Evolutionary conservation across 495 filamentous ascomycete species (phyloP).

Genomic region (Sordaria brevicollis): DNA sequence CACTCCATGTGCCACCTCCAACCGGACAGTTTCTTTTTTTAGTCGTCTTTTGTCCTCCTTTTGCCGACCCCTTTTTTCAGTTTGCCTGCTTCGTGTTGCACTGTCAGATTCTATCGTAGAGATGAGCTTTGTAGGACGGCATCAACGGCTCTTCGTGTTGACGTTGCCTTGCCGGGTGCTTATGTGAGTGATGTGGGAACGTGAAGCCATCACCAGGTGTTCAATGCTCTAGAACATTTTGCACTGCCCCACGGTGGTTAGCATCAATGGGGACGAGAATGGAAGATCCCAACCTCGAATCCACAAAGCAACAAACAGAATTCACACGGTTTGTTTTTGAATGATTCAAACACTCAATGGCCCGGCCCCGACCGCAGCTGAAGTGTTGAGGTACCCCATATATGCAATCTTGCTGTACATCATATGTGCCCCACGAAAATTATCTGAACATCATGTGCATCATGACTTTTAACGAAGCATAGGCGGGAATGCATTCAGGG

Average conservation of each 20-base stretch:
- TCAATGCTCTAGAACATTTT: not conserved
- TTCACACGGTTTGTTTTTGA: not conserved
- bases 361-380: not conserved
- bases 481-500: not conserved
- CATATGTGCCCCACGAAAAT: not conserved
- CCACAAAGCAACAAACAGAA: not conserved
- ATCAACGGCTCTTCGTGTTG: not conserved
- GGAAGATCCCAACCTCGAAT: not conserved
- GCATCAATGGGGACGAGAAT: not conserved
- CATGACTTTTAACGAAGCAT: not conserved
- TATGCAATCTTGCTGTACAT: not conserved
- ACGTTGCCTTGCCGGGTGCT: not conserved
- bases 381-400: not conserved
- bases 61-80: not conserved
- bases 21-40: conserved; percentile 9
- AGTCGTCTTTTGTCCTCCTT: not conserved
- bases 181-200: not conserved
- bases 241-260: not conserved
- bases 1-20: not conserved
- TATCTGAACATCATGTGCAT: not conserved
- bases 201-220: not conserved
- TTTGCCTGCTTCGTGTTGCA: not conserved
- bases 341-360: not conserved
- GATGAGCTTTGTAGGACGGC: not conserved
- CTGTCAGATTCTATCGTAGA: not conserved